Conservation (phyloP, 2,329 filamentous ascomycete species). For the Xenoacremonium recifei region DNA sequence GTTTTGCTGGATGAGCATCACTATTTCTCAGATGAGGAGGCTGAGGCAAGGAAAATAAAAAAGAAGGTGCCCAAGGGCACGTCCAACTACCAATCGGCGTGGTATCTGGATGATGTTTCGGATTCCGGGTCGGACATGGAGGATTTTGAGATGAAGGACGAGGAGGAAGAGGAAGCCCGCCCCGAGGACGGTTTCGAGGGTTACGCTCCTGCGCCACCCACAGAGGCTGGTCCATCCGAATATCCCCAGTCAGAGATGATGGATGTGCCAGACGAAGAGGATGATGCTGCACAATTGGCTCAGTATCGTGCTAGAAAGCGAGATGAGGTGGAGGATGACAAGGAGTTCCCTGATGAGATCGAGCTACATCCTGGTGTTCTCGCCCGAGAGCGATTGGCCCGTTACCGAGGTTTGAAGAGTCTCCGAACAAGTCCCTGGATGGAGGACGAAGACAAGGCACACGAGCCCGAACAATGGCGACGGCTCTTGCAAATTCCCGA, state of each 20-base stretch:
- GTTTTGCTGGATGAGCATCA: constrained; percentile 95
- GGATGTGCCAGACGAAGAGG: constrained; percentile 79
- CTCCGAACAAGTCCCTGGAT: constrained; percentile 86
- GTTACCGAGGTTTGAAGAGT: constrained; percentile 91
- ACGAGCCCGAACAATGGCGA: constrained; percentile 88
- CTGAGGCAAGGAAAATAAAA: constrained; percentile 49
- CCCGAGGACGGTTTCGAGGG: constrained; percentile 85
- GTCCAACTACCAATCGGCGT: constrained; percentile 90
- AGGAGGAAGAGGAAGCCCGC: constrained; percentile 53
- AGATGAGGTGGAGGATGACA: constrained; percentile 82
- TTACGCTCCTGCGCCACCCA: constrained; percentile 62
- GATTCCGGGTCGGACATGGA: constrained; percentile 85
- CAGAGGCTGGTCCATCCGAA: constrained; percentile 79
- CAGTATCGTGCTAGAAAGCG: constrained; percentile 77
- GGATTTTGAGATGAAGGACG: constrained; percentile 59
- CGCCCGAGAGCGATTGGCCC: constrained; percentile 78
- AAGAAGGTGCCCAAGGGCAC: constrained; percentile 86
- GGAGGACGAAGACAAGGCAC: constrained; percentile 78
- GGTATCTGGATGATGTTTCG: constrained; percentile 82
- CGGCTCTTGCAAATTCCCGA: constrained; percentile 84
- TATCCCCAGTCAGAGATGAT: constrained; percentile 95
- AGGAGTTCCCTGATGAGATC: constrained; percentile 96
- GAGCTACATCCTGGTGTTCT: constrained; percentile 86
- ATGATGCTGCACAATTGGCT: constrained; percentile 71
- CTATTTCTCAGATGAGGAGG: constrained; percentile 84